phyloP scores from a whole-genome alignment of 208 protist species.

The Novymonas esmeraldas region DNA sequence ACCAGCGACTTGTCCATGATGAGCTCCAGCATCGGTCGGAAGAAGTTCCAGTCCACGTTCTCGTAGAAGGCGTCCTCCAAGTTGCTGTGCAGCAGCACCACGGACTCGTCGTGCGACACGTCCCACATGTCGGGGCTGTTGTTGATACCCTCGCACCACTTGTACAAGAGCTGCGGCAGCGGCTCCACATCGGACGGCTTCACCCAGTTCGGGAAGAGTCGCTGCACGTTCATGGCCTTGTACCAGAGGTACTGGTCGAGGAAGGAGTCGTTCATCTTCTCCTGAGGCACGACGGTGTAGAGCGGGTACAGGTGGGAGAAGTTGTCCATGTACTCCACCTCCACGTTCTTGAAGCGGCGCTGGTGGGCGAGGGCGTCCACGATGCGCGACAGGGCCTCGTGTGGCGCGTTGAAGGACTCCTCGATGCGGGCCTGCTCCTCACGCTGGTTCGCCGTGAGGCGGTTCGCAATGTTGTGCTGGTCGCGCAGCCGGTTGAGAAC shows the following conservation, averaged over 20 bases:
- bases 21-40: conserved; percentile 99
- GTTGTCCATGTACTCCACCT: conserved; percentile 99
- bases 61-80: conserved; percentile 98
- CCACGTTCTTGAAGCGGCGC: conserved; percentile 99
- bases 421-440: conserved; percentile 99
- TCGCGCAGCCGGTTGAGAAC: conserved; percentile 99
- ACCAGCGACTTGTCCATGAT: conserved; percentile 99
- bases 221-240: conserved; percentile 98
- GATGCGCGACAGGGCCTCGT: conserved; percentile 99
- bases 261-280: conserved; percentile 99
- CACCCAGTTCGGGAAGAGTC: conserved; percentile 99
- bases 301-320: conserved; percentile 99
- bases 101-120: conserved; percentile 96
- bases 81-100: conserved; percentile 98
- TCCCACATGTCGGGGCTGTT: conserved; percentile 99
- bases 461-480: conserved; percentile 98
- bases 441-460: conserved; percentile 98
- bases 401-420: conserved; percentile 99
- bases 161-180: conserved; percentile 99
- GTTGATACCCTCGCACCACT: conserved; percentile 99
- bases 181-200: conserved; percentile 99
- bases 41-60: conserved; percentile 99
- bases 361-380: conserved; percentile 99
- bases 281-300: conserved; percentile 99
- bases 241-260: conserved; percentile 99